Evolutionary conservation across 2,329 filamentous ascomycete species (phyloP).

Genomic region (Fusarium temperatum): DNA sequence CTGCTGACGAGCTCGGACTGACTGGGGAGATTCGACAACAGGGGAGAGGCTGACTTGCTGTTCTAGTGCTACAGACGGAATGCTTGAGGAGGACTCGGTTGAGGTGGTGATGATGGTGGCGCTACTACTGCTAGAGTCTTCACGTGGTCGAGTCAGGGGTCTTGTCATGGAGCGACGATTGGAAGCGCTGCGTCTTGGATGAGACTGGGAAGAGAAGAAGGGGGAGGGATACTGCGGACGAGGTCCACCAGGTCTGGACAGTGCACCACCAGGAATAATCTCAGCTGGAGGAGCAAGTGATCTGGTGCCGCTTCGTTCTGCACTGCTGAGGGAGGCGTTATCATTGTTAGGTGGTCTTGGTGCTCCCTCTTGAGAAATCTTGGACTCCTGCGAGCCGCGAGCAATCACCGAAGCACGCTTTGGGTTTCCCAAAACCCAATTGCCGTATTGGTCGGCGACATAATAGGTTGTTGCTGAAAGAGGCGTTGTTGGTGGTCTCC

Average conservation of each 20-base stretch:
- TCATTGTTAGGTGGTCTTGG: conserved; percentile 34
- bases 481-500: conserved; percentile 58
- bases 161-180: conserved; percentile 33
- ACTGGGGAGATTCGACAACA: conserved; percentile 57
- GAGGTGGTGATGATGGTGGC: conserved; percentile 46
- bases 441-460: conserved; percentile 61
- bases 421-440: conserved; percentile 60
- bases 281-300: conserved; percentile 45
- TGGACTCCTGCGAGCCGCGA: conserved; percentile 31
- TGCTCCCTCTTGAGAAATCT: conserved; percentile 12
- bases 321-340: conserved; percentile 1
- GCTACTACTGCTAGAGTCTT: conserved; percentile 46
- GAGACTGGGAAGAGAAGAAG: conserved; percentile 38
- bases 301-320: not conserved
- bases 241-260: conserved; percentile 29
- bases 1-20: conserved; percentile 44
- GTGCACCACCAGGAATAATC: conserved; percentile 42
- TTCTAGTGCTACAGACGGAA: conserved; percentile 29
- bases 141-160: conserved; percentile 37
- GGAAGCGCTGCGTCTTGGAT: conserved; percentile 33
- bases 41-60: conserved; percentile 54
- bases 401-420: conserved; percentile 42
- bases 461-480: conserved; percentile 58
- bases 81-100: conserved; percentile 37
- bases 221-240: conserved; percentile 36